A percentile compares a stretch with the other conserved stretches of the same genome.
Evolutionary conservation across 179 eudicot species (phyloP).

Genomic region (Beta corolliflora): DNA sequence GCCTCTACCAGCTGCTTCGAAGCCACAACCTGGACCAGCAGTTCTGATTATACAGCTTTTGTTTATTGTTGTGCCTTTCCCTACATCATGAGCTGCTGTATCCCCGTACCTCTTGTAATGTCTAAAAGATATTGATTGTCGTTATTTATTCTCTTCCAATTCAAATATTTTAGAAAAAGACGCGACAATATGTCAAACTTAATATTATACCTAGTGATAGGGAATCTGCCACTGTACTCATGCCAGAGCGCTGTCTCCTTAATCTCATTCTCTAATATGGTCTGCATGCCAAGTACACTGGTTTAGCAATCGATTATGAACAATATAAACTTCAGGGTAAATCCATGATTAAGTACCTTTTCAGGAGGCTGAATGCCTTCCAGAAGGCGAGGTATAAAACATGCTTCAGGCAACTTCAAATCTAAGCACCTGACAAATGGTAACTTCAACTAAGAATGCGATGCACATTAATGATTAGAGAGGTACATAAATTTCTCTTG

Average conservation of each 20-base stretch:
- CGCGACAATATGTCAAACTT: background rate
- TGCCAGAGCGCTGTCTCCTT: constrained; percentile 18
- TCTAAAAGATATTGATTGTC: no score
- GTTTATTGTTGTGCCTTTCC: background rate
- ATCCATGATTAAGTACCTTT: constrained; percentile 8
- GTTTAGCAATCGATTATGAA: background rate
- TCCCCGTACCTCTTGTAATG: background rate
- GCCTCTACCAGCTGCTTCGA: constrained; percentile 19
- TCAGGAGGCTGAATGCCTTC: constrained; percentile 25
- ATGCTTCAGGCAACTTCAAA: constrained; percentile 15
- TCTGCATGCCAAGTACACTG: constrained; percentile 1
- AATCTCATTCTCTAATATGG: constrained; percentile 24
- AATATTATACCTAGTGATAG: constrained; percentile 22
- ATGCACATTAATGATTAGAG: background rate
- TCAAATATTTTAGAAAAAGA: no score
- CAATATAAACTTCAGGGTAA: no score
- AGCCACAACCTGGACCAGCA: constrained; percentile 13
- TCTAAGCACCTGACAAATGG: constrained; percentile 14
- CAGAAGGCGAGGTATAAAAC: constrained; percentile 20
- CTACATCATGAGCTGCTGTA: background rate
- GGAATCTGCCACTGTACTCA: constrained; percentile 17
- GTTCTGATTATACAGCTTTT: background rate
- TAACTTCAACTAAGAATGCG: background rate
- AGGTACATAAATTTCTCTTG: background rate
- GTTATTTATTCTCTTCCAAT: background rate